Conservation (phyloP, 2,329 filamentous ascomycete genomes). For the Ceratocystis papillata region DNA sequence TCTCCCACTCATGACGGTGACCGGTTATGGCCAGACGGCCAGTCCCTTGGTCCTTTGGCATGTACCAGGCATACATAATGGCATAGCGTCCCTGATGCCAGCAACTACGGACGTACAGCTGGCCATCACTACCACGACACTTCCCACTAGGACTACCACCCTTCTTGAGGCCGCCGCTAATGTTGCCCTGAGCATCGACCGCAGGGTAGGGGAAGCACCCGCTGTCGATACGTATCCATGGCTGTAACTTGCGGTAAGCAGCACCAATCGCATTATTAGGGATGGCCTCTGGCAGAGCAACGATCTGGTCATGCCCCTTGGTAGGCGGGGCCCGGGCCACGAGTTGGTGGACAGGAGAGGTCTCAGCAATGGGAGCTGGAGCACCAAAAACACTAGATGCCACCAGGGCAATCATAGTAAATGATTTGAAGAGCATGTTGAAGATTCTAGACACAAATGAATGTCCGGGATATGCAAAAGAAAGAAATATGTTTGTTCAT, state of each 20-base stretch:
- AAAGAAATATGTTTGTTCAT: no score
- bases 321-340: constrained; percentile 26
- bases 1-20: constrained; percentile 37
- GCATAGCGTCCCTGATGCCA: constrained; percentile 29
- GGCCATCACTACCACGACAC: constrained; percentile 32
- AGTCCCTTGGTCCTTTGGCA: constrained; percentile 37
- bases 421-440: constrained; percentile 22
- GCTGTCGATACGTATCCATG: constrained; percentile 34
- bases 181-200: constrained; percentile 48
- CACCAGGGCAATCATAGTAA: constrained; percentile 16
- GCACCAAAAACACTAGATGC: constrained; percentile 9
- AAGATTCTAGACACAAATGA: neutral
- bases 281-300: constrained; percentile 31
- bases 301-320: constrained; percentile 30
- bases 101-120: constrained; percentile 33
- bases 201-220: constrained; percentile 54
- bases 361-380: constrained; percentile 4
- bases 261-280: constrained; percentile 29
- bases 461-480: constrained; percentile 1
- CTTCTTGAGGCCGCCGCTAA: constrained; percentile 33
- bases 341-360: constrained; percentile 27
- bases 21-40: constrained; percentile 27
- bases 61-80: constrained; percentile 39
- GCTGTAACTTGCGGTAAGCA: constrained; percentile 32
- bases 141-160: constrained; percentile 29